These are phyloP conservation scores for Trametes polyzona DNA, from an alignment of 1,284 basidiomycete genomes.

Conservation along the genomic window DNA sequence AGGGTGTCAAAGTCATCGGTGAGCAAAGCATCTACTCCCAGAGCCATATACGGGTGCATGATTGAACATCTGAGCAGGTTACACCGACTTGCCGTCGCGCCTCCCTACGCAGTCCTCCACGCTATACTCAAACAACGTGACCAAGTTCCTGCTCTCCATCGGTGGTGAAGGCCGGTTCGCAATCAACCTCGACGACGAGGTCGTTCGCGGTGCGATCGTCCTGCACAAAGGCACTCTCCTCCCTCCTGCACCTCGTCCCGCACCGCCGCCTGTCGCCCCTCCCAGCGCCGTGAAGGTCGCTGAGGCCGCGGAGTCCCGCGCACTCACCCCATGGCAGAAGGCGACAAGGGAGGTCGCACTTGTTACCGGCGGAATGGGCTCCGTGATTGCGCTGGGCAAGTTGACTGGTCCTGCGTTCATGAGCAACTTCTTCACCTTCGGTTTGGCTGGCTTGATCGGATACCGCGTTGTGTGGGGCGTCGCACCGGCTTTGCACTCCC, in stretches of 20 bases:
- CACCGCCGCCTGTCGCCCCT: conserved; percentile 59
- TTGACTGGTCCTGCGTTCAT: conserved; percentile 80
- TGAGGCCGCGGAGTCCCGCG: conserved; percentile 53
- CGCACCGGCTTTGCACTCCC: conserved; percentile 81
- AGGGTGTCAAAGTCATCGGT: conserved; percentile 83
- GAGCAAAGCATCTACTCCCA: conserved; percentile 12
- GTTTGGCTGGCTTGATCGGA: conserved; percentile 79
- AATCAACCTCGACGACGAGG: conserved; percentile 80
- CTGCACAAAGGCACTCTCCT: conserved; percentile 70
- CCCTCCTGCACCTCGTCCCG: conserved; percentile 65
- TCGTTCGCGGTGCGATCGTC: conserved; percentile 79
- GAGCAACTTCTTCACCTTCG: conserved; percentile 85
- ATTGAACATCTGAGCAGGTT: conserved; percentile 49
- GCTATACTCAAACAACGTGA: conserved; percentile 88
- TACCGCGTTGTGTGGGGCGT: conserved; percentile 90
- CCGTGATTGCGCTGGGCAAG: conserved; percentile 74
- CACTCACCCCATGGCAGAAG: conserved; percentile 85
- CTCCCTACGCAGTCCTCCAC: conserved; percentile 86
- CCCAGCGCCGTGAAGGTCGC: conserved; percentile 55
- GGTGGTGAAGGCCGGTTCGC: conserved; percentile 59
- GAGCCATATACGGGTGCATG: not conserved
- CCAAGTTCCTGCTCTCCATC: conserved; percentile 84
- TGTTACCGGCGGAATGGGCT: conserved; percentile 76
- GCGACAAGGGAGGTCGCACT: conserved; percentile 70
- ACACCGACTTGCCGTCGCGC: conserved; percentile 81